phyloP scores from a whole-genome alignment of 306 rosid species.

The Alnus glutinosa region DNA sequence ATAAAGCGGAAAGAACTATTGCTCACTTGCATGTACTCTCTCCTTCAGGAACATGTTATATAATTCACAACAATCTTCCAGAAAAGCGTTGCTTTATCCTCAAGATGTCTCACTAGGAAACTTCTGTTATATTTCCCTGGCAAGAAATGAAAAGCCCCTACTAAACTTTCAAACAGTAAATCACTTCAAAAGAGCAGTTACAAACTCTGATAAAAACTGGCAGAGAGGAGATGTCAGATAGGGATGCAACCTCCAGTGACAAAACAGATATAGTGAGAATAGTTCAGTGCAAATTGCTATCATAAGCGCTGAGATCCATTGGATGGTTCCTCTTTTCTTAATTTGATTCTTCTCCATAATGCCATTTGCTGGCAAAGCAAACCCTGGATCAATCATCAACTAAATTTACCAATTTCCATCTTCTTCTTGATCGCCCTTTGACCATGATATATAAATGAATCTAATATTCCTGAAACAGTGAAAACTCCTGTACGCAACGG shows the following conservation, averaged over 20 bases:
- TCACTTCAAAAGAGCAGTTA: constrained; percentile 17
- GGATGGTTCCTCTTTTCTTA: constrained; percentile 34
- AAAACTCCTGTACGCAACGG: constrained; percentile 65
- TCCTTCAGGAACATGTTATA: background rate
- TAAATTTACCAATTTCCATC: constrained; percentile 94
- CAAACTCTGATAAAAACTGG: background rate
- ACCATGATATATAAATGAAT: constrained; percentile 96
- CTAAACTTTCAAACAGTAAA: constrained; percentile 13
- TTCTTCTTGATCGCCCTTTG: constrained; percentile 94
- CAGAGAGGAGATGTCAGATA: background rate
- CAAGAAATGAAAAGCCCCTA: background rate
- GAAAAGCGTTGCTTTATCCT: background rate
- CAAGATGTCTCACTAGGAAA: background rate
- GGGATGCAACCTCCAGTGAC: constrained; percentile 19
- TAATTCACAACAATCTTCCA: background rate
- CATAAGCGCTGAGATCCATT: constrained; percentile 36
- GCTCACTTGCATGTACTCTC: background rate
- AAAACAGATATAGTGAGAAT: constrained; percentile 23
- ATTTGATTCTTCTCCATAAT: constrained; percentile 33
- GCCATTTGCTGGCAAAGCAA: constrained; percentile 44
- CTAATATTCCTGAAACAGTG: constrained; percentile 92
- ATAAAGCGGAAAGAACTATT: background rate
- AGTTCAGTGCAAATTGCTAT: constrained; percentile 36
- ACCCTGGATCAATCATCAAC: constrained; percentile 39
- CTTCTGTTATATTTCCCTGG: background rate